Evolutionary conservation across 1,284 basidiomycete genomes (phyloP).

Genomic region (Neonothopanus nambi): DNA sequence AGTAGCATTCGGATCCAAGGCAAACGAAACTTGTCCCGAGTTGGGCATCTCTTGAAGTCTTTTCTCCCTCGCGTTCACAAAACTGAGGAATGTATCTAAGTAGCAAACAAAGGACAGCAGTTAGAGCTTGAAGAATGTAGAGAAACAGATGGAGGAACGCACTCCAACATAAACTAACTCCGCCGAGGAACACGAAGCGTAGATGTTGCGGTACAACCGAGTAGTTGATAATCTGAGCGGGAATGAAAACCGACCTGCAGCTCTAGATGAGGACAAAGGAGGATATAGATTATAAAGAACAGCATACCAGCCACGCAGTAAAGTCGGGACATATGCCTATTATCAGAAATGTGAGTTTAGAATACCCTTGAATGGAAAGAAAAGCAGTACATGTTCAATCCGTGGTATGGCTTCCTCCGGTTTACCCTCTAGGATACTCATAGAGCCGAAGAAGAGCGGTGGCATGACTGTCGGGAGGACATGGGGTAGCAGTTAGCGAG

Average conservation of each 20-base stretch:
- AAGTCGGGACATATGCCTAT: slow-evolving; percentile 67
- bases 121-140: too few species aligned
- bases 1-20: too few species aligned
- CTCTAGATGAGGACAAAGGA: neutral
- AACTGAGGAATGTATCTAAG: slow-evolving; percentile 16
- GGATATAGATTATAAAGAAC: neutral
- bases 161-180: slow-evolving; percentile 89
- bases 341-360: neutral
- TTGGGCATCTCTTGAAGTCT: neutral
- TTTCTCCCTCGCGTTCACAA: slow-evolving; percentile 13
- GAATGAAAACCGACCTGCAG: slow-evolving; percentile 73
- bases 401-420: slow-evolving; percentile 55
- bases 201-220: slow-evolving; percentile 75
- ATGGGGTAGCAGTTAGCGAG: too few species aligned
- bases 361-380: too few species aligned
- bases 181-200: slow-evolving; percentile 73
- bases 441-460: slow-evolving; percentile 71
- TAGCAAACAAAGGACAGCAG: neutral
- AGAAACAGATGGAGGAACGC: too few species aligned
- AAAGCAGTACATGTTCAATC: slow-evolving; percentile 50
- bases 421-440: slow-evolving; percentile 75
- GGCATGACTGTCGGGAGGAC: slow-evolving; percentile 66
- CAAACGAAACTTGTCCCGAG: too few species aligned
- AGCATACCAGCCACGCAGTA: slow-evolving; percentile 71
- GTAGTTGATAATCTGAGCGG: slow-evolving; percentile 84